Conservation (phyloP, 2,329 filamentous ascomycete genomes). For the Diaporthe sp. region DNA sequence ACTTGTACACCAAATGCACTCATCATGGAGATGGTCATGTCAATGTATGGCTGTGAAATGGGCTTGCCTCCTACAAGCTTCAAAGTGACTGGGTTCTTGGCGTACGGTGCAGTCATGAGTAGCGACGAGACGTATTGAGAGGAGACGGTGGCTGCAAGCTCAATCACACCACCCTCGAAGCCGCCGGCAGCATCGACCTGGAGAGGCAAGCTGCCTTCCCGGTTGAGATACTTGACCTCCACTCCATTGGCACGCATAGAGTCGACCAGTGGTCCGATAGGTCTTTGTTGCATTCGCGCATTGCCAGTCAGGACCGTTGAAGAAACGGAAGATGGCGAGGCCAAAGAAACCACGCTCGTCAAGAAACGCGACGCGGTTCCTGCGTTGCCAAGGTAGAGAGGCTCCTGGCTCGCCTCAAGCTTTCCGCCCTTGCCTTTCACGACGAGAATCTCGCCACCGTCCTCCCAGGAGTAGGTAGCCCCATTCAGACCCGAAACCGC, state of each 20-base stretch:
- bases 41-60: conserved; percentile 96
- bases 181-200: conserved; percentile 86
- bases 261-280: conserved; percentile 93
- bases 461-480: conserved; percentile 93
- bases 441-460: conserved; percentile 90
- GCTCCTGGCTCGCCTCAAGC: conserved; percentile 80
- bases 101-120: conserved; percentile 96
- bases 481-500: conserved; percentile 89
- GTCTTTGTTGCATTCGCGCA: conserved; percentile 94
- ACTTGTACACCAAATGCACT: conserved; percentile 88
- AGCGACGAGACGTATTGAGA: conserved; percentile 99
- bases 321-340: conserved; percentile 73
- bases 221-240: conserved; percentile 87
- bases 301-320: conserved; percentile 93
- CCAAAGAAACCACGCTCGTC: conserved; percentile 90
- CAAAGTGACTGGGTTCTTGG: conserved; percentile 92
- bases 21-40: conserved; percentile 99
- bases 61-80: conserved; percentile 95
- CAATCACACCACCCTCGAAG: conserved; percentile 88
- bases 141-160: conserved; percentile 93
- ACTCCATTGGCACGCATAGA: conserved; percentile 90
- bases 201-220: conserved; percentile 86
- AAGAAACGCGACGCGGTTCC: conserved; percentile 96
- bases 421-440: conserved; percentile 92
- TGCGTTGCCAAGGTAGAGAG: conserved; percentile 95